These are phyloP conservation scores for Rhododendron vialii DNA, from an alignment of 148 eudicot genomes.

Conservation along the genomic window DNA sequence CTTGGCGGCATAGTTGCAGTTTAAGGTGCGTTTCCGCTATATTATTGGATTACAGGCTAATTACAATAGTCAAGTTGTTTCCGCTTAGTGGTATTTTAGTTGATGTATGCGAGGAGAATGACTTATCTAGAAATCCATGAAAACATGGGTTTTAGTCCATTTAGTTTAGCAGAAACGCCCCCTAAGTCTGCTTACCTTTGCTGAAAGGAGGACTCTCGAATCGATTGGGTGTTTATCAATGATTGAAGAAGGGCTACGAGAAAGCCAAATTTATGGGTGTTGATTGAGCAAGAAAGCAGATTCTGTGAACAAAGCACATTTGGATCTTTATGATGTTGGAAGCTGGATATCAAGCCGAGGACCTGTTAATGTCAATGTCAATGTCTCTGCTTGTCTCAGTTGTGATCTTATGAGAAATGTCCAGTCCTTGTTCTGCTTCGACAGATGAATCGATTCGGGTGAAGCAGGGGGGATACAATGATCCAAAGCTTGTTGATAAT, in stretches of 20 bases:
- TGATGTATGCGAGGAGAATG: no score
- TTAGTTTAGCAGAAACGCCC: neutral
- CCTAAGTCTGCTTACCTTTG: neutral
- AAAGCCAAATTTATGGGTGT: neutral
- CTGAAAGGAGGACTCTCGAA: neutral
- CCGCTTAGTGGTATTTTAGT: no score
- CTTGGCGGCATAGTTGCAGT: neutral
- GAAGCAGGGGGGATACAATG: neutral
- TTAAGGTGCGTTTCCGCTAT: neutral
- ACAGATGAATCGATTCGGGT: neutral
- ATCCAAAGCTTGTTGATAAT: neutral
- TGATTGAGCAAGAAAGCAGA: slow-evolving; percentile 7
- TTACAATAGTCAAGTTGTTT: no score
- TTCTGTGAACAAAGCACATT: neutral
- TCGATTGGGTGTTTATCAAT: neutral
- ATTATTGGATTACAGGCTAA: no score
- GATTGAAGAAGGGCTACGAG: neutral
- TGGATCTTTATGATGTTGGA: neutral
- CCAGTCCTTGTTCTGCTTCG: neutral
- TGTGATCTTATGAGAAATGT: neutral
- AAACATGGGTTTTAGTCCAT: neutral
- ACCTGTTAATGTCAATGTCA: slow-evolving; percentile 6
- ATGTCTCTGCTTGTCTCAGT: neutral
- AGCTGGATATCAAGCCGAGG: neutral
- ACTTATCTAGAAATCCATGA: no score